Percentiles rank a stretch among this genome's conserved stretches.
Conservation (phyloP, 768 basidiomycete species). For the Mycena capillaripes region DNA sequence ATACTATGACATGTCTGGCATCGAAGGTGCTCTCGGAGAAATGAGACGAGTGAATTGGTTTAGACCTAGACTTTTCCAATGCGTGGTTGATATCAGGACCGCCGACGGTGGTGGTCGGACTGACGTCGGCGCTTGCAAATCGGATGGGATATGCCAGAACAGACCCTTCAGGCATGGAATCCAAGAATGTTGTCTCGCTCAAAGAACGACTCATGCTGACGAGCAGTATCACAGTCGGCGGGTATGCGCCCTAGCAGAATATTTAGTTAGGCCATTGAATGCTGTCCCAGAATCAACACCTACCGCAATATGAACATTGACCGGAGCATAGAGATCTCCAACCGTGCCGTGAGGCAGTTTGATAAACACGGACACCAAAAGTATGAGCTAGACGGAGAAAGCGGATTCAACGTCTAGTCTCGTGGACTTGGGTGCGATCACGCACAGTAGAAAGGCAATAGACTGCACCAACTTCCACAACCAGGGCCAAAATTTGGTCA, state of each 20-base stretch:
- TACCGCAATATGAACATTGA: neutral
- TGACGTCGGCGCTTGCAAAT: neutral
- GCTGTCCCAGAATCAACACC: neutral
- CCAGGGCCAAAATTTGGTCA: neutral
- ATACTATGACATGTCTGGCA: too few relatives aligned
- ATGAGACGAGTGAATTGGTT: too few relatives aligned
- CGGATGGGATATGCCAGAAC: neutral
- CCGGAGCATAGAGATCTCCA: neutral
- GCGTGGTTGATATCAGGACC: too few relatives aligned
- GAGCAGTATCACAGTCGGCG: neutral
- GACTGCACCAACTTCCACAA: neutral
- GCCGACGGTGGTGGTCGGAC: neutral
- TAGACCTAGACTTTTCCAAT: too few relatives aligned
- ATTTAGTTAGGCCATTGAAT: neutral
- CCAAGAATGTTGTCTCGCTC: neutral
- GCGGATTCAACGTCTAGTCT: neutral
- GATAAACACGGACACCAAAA: neutral
- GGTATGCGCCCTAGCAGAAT: neutral
- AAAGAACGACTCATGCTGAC: neutral
- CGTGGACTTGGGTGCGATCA: neutral
- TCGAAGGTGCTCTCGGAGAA: neutral
- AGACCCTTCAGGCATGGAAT: too few relatives aligned
- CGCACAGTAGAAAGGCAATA: neutral
- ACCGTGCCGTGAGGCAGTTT: neutral
- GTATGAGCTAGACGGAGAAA: neutral